Evolutionary conservation across 1,139 yeast genomes (phyloP), one percentile per base, ranked within the genome.

Genomic region (Protomyces arabidopsidicola): DNA sequence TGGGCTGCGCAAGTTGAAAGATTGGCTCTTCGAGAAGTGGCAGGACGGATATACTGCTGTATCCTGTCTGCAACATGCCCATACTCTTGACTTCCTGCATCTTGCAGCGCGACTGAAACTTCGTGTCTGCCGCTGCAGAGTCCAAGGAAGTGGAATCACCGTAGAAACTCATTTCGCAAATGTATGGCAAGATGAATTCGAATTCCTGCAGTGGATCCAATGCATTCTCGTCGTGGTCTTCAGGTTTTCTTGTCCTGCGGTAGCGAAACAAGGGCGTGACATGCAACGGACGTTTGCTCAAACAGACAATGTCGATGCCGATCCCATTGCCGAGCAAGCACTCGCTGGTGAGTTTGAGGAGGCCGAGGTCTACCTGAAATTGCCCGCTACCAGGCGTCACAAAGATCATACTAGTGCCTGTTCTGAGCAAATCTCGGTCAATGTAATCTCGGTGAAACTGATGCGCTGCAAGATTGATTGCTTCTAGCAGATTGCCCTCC

Each of bases 11-110:
- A 5, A 10, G 48, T 16, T 20, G 48, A 16, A 42, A 42, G 24
- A 16, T 6, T 16, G 48, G 48, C 24, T n/a, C 22, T 20, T 63
- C 65, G 2, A 73, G 72, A 6, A 87, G 76, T 55, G 87, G 78
- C 45, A 84, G 85, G 31, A 89, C 82, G 16, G 84, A 80, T 39
- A 86, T 82, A 8, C 85, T 82, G 68, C 84, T 84, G 59, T 85
- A 79, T 71, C 91, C 97, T 70, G 88, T 89, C 70, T 91, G 98
- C 87, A 91, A 90, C 4, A 91, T 83, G 0, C 98, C 98, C 96
- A 91, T 91, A 98, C 93, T 95, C 73, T 93, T 98, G 24, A 95
- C 76, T 70, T 91, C 98, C 73, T 93, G 91, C 58, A 95, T 90
- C 71, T 90, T 90, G 74, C 97, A 90, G 42, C 95, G 79, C 0